Percentiles rank a stretch among this genome's conserved stretches.
phyloP scores from a whole-genome alignment of 2,329 filamentous ascomycete genomes.

The Trichoderma asperellum region DNA sequence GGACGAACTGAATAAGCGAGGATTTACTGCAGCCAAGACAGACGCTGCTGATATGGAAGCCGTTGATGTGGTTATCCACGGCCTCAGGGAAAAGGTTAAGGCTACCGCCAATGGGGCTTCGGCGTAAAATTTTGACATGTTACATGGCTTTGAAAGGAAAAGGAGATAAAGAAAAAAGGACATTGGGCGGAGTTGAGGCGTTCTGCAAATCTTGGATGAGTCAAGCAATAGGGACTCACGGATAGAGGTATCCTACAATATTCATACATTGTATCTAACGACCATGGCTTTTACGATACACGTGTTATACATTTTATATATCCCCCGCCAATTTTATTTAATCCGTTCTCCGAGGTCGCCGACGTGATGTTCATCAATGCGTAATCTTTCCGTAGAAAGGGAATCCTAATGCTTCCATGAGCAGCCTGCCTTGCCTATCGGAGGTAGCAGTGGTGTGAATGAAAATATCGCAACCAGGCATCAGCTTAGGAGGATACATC shows the following conservation, averaged over 20 bases:
- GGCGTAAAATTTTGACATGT: neutral
- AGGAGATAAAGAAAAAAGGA: conserved; percentile 15
- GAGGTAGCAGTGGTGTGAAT: conserved; percentile 84
- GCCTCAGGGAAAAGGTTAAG: conserved; percentile 60
- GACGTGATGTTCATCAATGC: conserved; percentile 37
- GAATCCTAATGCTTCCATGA: conserved; percentile 55
- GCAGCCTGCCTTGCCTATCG: conserved; percentile 79
- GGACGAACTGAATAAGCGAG: conserved; percentile 60
- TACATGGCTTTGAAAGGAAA: neutral
- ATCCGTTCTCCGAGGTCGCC: neutral
- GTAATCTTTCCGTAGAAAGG: conserved; percentile 80
- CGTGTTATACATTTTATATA: conserved; percentile 42
- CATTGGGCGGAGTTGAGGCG: conserved; percentile 46
- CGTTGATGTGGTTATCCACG: conserved; percentile 74
- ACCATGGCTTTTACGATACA: conserved; percentile 39
- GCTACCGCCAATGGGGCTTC: conserved; percentile 36
- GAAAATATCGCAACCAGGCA: conserved; percentile 82
- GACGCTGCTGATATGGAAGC: conserved; percentile 87
- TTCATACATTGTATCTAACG: conserved; percentile 20
- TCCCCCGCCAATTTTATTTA: conserved; percentile 27
- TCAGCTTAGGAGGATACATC: conserved; percentile 70
- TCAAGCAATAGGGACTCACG: neutral
- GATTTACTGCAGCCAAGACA: conserved; percentile 62
- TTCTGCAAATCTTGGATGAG: conserved; percentile 16
- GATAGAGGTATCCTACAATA: conserved; percentile 2